Evolutionary conservation across 768 basidiomycete species (phyloP).

Genomic region (Nevesoporus exiguus): DNA sequence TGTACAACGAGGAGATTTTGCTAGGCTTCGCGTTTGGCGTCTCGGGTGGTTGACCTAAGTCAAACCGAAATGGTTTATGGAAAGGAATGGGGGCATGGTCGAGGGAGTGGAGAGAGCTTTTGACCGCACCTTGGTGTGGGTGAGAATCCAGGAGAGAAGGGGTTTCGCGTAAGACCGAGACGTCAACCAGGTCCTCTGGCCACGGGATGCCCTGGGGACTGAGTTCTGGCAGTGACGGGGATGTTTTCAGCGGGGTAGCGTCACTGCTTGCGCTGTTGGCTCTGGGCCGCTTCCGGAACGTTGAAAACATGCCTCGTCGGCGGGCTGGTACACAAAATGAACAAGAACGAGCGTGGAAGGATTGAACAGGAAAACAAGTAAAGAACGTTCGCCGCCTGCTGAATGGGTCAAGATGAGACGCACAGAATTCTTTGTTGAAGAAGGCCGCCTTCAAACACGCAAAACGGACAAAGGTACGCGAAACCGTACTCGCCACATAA

Average conservation of each 20-base stretch:
- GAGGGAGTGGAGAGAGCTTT: slow-evolving; percentile 58
- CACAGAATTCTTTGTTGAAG: slow-evolving; percentile 16
- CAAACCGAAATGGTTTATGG: slow-evolving; percentile 74
- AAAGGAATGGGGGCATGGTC: slow-evolving; percentile 61
- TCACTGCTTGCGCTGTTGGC: slow-evolving; percentile 39
- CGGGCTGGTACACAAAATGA: slow-evolving; percentile 21
- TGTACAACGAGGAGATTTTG: slow-evolving; percentile 70
- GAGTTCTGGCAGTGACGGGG: slow-evolving; percentile 79
- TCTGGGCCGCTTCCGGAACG: slow-evolving; percentile 60
- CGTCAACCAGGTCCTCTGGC: slow-evolving; percentile 80
- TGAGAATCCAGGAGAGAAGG: slow-evolving; percentile 29
- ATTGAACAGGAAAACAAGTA: slow-evolving; percentile 24
- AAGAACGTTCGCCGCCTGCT: slow-evolving; percentile 22
- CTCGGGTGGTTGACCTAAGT: slow-evolving; percentile 38
- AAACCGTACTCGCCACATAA: slow-evolving; percentile 6
- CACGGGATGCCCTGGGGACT: slow-evolving; percentile 74
- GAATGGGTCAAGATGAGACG: slow-evolving; percentile 11
- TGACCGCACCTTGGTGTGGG: slow-evolving; percentile 63
- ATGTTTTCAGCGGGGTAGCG: slow-evolving; percentile 54
- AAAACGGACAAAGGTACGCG: slow-evolving; percentile 10
- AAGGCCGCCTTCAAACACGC: slow-evolving; percentile 15
- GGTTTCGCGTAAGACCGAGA: slow-evolving; percentile 56
- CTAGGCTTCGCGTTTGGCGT: slow-evolving; percentile 33
- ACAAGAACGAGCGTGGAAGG: slow-evolving; percentile 23
- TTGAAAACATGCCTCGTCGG: slow-evolving; percentile 55